Percentiles rank a stretch among this genome's conserved stretches.
Evolutionary conservation across 78 protist species (phyloP).

Genomic region (Goniomonas avonlea): DNA sequence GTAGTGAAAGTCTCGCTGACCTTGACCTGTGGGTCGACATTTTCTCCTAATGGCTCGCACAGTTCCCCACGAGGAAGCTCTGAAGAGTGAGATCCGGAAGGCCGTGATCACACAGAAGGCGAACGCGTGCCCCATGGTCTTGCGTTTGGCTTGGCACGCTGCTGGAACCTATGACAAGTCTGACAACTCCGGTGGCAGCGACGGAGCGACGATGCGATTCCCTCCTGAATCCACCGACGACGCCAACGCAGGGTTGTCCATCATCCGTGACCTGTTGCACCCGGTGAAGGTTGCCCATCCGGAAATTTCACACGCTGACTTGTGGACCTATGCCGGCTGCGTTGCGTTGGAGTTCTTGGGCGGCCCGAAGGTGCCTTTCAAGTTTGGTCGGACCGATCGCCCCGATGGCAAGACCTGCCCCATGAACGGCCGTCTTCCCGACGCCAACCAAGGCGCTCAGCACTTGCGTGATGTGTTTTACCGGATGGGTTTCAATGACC

Average conservation of each 20-base stretch:
- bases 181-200: slow-evolving; percentile 40
- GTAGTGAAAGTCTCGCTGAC: too few relatives aligned
- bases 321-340: slow-evolving; percentile 51
- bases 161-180: slow-evolving; percentile 27
- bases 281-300: slow-evolving; percentile 20
- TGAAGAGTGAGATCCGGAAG: slow-evolving; percentile 18
- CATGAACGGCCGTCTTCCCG: slow-evolving; percentile 41
- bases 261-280: slow-evolving; percentile 40
- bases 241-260: slow-evolving; percentile 60
- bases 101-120: slow-evolving; percentile 5
- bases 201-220: slow-evolving; percentile 53
- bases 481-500: slow-evolving; percentile 55
- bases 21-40: too few relatives aligned
- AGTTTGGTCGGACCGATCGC: slow-evolving; percentile 3
- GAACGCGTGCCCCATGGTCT: slow-evolving; percentile 38
- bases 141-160: slow-evolving; percentile 54
- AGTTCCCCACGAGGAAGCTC: too few relatives aligned
- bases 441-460: slow-evolving; percentile 9
- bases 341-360: slow-evolving; percentile 56
- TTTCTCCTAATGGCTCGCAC: too few relatives aligned
- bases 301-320: slow-evolving; percentile 51
- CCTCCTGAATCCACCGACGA: slow-evolving; percentile 38
- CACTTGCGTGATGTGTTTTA: slow-evolving; percentile 48
- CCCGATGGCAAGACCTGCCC: not conserved
- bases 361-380: slow-evolving; percentile 56